A percentile compares a stretch with the other conserved stretches of the same genome.
Conservation (phyloP, 371 early-diverging fungal genomes). For the Globomyces sp. region DNA sequence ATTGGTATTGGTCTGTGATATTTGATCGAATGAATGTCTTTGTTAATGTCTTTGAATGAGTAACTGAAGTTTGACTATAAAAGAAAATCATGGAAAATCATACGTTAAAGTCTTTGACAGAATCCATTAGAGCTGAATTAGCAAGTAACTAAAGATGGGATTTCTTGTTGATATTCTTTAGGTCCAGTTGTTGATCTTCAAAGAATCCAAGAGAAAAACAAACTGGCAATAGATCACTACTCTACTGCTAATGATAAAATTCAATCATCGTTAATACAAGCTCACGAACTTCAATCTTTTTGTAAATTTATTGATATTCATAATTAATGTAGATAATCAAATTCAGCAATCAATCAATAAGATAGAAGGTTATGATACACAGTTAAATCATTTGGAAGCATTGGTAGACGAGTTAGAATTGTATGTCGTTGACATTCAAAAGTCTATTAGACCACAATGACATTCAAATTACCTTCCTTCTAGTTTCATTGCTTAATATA, state of each 20-base stretch:
- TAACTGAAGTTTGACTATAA: too few relatives aligned
- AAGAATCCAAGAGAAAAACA: slow-evolving; percentile 1
- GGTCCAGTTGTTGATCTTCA: background rate
- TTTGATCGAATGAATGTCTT: too few relatives aligned
- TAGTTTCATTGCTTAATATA: background rate
- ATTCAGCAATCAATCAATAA: background rate
- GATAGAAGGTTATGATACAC: background rate
- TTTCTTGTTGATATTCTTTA: background rate
- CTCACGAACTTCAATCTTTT: background rate
- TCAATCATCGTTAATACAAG: background rate
- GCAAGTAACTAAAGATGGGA: too few relatives aligned
- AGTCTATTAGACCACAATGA: background rate
- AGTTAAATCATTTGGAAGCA: slow-evolving; percentile 1
- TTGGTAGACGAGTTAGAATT: slow-evolving; percentile 8
- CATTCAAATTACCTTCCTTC: background rate
- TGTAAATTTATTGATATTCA: background rate
- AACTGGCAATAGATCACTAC: background rate
- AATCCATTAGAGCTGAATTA: too few relatives aligned
- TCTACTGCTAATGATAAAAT: background rate
- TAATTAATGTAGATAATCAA: background rate
- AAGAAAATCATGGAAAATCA: too few relatives aligned
- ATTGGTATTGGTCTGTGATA: too few relatives aligned
- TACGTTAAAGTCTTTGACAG: too few relatives aligned
- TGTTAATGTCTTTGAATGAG: too few relatives aligned
- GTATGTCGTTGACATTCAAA: background rate